Evolutionary conservation across 2,329 filamentous ascomycete genomes (phyloP).

Genomic region (Nemania sp.): DNA sequence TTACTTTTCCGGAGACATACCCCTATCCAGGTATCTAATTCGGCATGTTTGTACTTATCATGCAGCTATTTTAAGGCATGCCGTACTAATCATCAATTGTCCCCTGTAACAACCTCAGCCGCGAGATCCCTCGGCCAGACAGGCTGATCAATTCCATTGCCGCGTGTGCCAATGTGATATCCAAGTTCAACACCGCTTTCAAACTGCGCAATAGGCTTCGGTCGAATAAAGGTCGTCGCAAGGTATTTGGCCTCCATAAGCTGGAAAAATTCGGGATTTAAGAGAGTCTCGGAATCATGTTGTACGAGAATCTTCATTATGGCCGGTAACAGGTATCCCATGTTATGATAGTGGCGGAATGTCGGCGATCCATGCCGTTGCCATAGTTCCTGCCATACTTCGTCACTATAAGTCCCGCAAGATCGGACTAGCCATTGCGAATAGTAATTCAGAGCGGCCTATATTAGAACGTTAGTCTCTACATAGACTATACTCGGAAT

Average conservation of each 20-base stretch:
- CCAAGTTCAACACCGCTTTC: conserved; percentile 54
- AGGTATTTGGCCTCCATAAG: conserved; percentile 42
- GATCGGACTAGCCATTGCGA: conserved; percentile 56
- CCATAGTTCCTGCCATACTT: conserved; percentile 34
- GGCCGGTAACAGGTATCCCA: conserved; percentile 56
- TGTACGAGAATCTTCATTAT: conserved; percentile 56
- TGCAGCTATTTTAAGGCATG: neutral
- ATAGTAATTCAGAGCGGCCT: conserved; percentile 56
- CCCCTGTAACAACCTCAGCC: conserved; percentile 51
- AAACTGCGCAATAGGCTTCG: conserved; percentile 60
- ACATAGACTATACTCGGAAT: neutral
- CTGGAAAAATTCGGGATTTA: conserved; percentile 64
- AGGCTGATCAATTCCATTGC: conserved; percentile 62
- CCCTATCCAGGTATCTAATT: too few relatives aligned
- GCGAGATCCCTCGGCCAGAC: conserved; percentile 61
- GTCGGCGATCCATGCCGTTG: conserved; percentile 58
- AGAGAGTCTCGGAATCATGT: conserved; percentile 55
- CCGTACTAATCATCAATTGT: conserved; percentile 15
- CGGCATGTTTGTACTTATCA: too few relatives aligned
- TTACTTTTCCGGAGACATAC: too few relatives aligned
- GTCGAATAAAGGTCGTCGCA: conserved; percentile 53
- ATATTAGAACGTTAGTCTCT: neutral
- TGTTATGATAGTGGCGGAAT: conserved; percentile 64
- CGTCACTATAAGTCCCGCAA: conserved; percentile 54
- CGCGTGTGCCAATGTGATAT: conserved; percentile 62